Percentiles rank a stretch among this genome's conserved stretches.
phyloP scores from a whole-genome alignment of 306 rosid species.

The Lablab purpureus region DNA sequence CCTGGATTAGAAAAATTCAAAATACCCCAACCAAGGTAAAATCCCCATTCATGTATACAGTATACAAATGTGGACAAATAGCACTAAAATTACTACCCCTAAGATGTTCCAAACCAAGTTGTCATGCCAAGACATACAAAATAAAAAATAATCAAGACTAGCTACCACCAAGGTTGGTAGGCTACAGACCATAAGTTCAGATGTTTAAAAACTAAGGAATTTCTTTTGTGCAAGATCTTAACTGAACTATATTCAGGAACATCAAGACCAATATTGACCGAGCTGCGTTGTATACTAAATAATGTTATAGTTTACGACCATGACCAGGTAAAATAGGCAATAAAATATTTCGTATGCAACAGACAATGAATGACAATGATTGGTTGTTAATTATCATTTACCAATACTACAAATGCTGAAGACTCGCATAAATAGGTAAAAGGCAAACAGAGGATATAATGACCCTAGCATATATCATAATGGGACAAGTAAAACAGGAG shows the following conservation, averaged over 20 bases:
- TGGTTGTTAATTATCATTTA: background rate
- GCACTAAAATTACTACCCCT: background rate
- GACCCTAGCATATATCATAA: background rate
- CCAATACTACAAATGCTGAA: background rate
- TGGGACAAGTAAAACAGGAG: background rate
- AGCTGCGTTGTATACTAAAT: background rate
- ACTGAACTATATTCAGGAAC: background rate
- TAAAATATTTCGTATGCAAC: background rate
- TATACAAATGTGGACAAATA: background rate
- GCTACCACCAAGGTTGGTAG: background rate
- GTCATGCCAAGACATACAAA: conserved; percentile 20
- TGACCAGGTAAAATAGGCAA: background rate
- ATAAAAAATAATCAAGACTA: background rate
- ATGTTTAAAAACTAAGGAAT: background rate
- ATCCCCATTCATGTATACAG: background rate
- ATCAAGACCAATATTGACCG: background rate
- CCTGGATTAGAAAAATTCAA: background rate
- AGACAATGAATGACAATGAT: background rate
- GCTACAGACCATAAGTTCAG: background rate
- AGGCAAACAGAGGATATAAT: background rate
- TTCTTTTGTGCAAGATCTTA: background rate
- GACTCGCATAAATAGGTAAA: background rate
- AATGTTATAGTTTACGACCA: background rate
- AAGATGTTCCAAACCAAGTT: background rate
- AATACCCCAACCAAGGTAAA: background rate